A percentile compares a stretch with the other conserved stretches of the same genome.
phyloP scores from a whole-genome alignment of 352 stramenopile species.

The Ochromonadaceae sp. region DNA sequence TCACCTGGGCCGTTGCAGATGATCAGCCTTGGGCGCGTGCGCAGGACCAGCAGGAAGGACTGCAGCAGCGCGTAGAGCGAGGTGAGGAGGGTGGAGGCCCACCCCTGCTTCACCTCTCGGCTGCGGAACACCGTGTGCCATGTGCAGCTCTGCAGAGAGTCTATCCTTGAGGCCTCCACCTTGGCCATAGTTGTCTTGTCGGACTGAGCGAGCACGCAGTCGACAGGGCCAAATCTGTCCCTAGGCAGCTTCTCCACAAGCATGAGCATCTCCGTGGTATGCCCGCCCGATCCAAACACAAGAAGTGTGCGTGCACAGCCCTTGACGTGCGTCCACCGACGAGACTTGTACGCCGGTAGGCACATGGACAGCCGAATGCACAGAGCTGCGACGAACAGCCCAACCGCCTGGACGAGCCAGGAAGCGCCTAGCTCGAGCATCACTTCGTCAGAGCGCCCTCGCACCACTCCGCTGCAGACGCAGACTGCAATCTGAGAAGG shows the following conservation, averaged over 20 bases:
- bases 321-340: too few relatives aligned
- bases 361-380: too few relatives aligned
- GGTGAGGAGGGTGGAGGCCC: slow-evolving; percentile 58
- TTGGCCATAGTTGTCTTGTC: slow-evolving; percentile 53
- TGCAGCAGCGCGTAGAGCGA: slow-evolving; percentile 48
- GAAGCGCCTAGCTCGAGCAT: too few relatives aligned
- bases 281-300: slow-evolving; percentile 39
- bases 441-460: too few relatives aligned
- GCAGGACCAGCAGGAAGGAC: slow-evolving; percentile 48
- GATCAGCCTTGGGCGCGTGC: slow-evolving; percentile 52
- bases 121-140: slow-evolving; percentile 55
- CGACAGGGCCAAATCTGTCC: slow-evolving; percentile 49
- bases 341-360: too few relatives aligned
- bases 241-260: slow-evolving; percentile 57
- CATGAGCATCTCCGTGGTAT: slow-evolving; percentile 80
- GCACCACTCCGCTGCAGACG: too few relatives aligned
- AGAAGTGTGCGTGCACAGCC: too few relatives aligned
- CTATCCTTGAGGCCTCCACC: slow-evolving; percentile 21
- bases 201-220: slow-evolving; percentile 54
- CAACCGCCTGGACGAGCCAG: too few relatives aligned
- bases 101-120: slow-evolving; percentile 72
- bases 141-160: slow-evolving; percentile 29
- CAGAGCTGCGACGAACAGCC: too few relatives aligned
- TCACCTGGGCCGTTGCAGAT: slow-evolving; percentile 68
- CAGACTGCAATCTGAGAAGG: too few relatives aligned